Conservation (phyloP, 345 rosid genomes). For the Aegle marmelos region DNA sequence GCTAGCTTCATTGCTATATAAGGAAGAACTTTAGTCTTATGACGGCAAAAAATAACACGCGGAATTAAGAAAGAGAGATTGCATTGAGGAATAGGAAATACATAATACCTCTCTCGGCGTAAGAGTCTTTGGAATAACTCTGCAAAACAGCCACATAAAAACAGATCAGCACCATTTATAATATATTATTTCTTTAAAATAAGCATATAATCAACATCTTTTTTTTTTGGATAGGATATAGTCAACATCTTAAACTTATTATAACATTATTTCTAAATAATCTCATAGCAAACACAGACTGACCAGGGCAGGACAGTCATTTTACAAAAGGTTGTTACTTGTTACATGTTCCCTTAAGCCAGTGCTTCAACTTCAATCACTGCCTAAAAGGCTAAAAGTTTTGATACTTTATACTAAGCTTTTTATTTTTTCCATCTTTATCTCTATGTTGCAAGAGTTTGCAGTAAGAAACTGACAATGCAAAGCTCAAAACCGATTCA, state of each 20-base stretch:
- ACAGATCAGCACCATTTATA: background rate
- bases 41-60: background rate
- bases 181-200: background rate
- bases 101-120: conserved; percentile 81
- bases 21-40: background rate
- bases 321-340: conserved; percentile 1
- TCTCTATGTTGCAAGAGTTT: conserved; percentile 10
- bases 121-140: conserved; percentile 78
- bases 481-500: conserved; percentile 21
- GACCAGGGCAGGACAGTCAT: background rate
- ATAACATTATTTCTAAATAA: background rate
- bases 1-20: background rate
- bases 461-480: conserved; percentile 21
- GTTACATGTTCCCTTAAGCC: no score
- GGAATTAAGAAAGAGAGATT: background rate
- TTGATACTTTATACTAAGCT: conserved; percentile 10
- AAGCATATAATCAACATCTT: no score
- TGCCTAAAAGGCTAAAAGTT: conserved; percentile 22
- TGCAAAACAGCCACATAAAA: conserved; percentile 34
- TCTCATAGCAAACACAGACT: background rate
- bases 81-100: background rate
- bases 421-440: conserved; percentile 1
- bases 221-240: no score
- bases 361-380: background rate
- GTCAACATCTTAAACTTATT: background rate